Evolutionary conservation across 768 basidiomycete species (phyloP).

Genomic region (Pisolithus albus): DNA sequence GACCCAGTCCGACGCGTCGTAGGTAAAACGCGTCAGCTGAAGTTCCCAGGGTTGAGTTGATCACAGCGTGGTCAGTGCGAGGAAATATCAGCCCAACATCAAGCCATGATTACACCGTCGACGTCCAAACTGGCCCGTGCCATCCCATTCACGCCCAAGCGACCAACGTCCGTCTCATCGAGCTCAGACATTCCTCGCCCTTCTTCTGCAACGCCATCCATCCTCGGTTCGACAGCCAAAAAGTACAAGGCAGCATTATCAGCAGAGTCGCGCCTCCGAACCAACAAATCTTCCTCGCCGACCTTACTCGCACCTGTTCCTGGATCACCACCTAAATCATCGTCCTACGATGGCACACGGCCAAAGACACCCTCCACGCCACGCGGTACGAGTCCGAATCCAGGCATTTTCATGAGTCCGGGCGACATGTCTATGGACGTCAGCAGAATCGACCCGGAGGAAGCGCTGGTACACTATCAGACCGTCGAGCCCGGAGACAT

Average conservation of each 20-base stretch:
- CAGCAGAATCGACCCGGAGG: conserved; percentile 66
- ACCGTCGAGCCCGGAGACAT: conserved; percentile 64
- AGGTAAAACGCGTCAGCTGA: conserved; percentile 12
- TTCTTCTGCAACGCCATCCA: conserved; percentile 29
- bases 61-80: conserved; percentile 2
- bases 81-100: not conserved
- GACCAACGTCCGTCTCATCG: conserved; percentile 36
- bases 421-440: conserved; percentile 66
- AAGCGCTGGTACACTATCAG: conserved; percentile 68
- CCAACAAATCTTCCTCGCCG: conserved; percentile 23
- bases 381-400: conserved; percentile 42
- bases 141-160: conserved; percentile 50
- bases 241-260: conserved; percentile 65
- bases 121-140: conserved; percentile 34
- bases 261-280: conserved; percentile 30
- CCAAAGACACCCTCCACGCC: conserved; percentile 53
- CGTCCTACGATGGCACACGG: conserved; percentile 28
- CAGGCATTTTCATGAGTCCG: conserved; percentile 32
- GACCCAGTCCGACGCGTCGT: conserved; percentile 14
- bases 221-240: conserved; percentile 41
- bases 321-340: conserved; percentile 46
- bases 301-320: conserved; percentile 40
- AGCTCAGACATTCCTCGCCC: conserved; percentile 29
- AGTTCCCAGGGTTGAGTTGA: conserved; percentile 27
- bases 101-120: conserved; percentile 11